Percentiles rank a stretch among this genome's conserved stretches.
Conservation (phyloP, 371 early-diverging fungal genomes). For the Cladochytrium tenue region DNA sequence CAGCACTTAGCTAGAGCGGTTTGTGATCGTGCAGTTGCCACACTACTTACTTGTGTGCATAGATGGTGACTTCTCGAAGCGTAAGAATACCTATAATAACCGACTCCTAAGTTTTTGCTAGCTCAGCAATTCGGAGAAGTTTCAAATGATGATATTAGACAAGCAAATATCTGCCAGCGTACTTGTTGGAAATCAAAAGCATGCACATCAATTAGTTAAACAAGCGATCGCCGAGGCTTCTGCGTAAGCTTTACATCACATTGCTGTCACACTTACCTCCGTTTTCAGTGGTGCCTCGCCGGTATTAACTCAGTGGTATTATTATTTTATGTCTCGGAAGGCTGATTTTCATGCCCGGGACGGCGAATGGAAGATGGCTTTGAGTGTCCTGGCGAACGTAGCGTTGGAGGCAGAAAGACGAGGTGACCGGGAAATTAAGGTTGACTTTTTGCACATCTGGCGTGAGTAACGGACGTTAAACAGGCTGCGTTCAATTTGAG, state of each 20-base stretch:
- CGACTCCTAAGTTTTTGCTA: background rate
- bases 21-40: background rate
- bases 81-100: background rate
- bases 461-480: background rate
- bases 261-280: background rate
- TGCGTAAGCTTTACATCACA: slow-evolving; percentile 1
- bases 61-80: background rate
- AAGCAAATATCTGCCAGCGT: background rate
- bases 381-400: background rate
- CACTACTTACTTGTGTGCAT: background rate
- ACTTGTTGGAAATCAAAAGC: background rate
- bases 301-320: slow-evolving; percentile 4
- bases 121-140: background rate
- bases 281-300: background rate
- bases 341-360: background rate
- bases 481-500: background rate
- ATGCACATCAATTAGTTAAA: slow-evolving; percentile 1
- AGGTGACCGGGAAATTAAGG: slow-evolving; percentile 1
- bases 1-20: background rate
- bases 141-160: background rate
- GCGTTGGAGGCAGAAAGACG: slow-evolving; percentile 2
- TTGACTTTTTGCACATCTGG: background rate
- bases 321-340: slow-evolving; percentile 8
- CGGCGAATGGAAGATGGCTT: background rate
- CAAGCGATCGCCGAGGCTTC: background rate